A percentile compares a stretch with the other conserved stretches of the same genome.
Conservation (phyloP, 768 basidiomycete genomes). For the Gymnopilus dilepis region DNA sequence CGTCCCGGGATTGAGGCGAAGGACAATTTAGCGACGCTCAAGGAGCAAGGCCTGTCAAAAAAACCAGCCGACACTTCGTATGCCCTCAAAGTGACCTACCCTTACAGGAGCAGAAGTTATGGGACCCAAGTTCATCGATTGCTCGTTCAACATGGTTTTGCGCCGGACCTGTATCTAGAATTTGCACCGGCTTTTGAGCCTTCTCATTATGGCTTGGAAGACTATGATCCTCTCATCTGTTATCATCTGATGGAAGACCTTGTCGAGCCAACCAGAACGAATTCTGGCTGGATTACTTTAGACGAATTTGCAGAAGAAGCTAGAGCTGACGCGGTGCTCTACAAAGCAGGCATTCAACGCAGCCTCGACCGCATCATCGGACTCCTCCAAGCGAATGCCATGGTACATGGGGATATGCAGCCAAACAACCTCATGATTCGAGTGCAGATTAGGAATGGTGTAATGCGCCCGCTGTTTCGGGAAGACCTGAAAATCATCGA, state of each 20-base stretch:
- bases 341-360: neutral
- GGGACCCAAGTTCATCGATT: neutral
- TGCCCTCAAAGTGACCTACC: neutral
- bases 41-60: neutral
- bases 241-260: neutral
- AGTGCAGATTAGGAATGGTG: neutral
- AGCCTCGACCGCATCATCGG: neutral
- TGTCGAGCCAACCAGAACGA: neutral
- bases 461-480: neutral
- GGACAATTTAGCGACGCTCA: neutral
- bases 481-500: neutral
- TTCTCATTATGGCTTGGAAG: no score
- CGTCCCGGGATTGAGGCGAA: neutral
- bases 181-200: neutral
- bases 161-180: neutral
- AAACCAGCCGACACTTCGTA: neutral
- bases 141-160: neutral
- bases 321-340: neutral
- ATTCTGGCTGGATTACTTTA: neutral
- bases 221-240: neutral
- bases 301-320: neutral
- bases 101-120: neutral
- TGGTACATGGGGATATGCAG: neutral
- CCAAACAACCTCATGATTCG: neutral
- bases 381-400: neutral